Conservation (phyloP, 1,139 yeast genomes). For the Candida buenavistaensis region DNA sequence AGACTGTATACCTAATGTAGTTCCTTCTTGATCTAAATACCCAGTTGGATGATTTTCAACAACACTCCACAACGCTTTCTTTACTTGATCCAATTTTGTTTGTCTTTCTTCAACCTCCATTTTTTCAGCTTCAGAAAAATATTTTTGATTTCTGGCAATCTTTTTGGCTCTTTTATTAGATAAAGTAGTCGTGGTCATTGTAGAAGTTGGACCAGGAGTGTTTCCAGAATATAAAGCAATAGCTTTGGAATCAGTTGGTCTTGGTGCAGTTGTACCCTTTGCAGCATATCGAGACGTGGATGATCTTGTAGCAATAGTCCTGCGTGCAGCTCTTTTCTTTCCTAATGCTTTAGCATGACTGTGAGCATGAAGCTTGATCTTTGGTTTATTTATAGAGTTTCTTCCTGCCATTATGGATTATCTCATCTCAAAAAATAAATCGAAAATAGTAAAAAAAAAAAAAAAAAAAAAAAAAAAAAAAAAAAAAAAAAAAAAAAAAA, state of each 20-base stretch:
- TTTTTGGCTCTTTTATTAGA: slow-evolving; percentile 83
- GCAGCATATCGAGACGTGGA: slow-evolving; percentile 47
- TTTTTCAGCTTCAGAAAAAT: slow-evolving; percentile 49
- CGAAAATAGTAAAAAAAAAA: slow-evolving; percentile 2
- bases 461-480: slow-evolving; percentile 1
- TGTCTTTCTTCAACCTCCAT: slow-evolving; percentile 51
- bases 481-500: background rate
- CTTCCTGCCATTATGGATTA: slow-evolving; percentile 63
- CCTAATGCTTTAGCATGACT: slow-evolving; percentile 56
- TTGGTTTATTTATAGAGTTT: slow-evolving; percentile 80
- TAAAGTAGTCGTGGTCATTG: slow-evolving; percentile 58
- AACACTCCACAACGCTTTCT: slow-evolving; percentile 68
- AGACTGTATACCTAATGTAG: slow-evolving; percentile 77
- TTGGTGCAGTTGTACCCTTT: slow-evolving; percentile 32
- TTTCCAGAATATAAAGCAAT: slow-evolving; percentile 60
- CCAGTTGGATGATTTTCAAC: slow-evolving; percentile 52
- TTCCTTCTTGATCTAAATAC: slow-evolving; percentile 63
- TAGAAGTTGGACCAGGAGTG: slow-evolving; percentile 33
- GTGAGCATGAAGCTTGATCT: slow-evolving; percentile 55
- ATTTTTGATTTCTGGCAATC: slow-evolving; percentile 75
- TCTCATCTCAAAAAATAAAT: background rate
- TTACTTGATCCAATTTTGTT: slow-evolving; percentile 49
- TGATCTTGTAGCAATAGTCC: slow-evolving; percentile 44
- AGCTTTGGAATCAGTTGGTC: slow-evolving; percentile 58
- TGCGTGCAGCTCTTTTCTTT: slow-evolving; percentile 58